phyloP scores from a whole-genome alignment of 768 basidiomycete genomes.

The Leccinum broughii region DNA sequence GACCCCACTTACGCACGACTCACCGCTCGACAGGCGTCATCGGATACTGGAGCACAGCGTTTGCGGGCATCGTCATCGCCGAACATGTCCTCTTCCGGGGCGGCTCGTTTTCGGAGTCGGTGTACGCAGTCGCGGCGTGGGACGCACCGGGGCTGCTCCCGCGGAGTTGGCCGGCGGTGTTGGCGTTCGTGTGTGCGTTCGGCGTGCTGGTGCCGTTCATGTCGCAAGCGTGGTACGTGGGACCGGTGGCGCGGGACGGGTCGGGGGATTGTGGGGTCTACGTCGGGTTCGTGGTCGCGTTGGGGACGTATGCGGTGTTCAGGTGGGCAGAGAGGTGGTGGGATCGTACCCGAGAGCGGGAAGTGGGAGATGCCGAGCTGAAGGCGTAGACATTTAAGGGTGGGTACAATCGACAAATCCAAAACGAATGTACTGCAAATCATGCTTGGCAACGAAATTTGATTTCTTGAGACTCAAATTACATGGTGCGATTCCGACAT shows the following conservation, averaged over 20 bases:
- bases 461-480: background rate
- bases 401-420: background rate
- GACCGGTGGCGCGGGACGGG: constrained; percentile 44
- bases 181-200: constrained; percentile 40
- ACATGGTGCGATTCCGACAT: no score
- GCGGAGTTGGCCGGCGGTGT: constrained; percentile 40
- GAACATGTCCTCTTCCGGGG: constrained; percentile 48
- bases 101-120: constrained; percentile 30
- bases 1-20: constrained; percentile 10
- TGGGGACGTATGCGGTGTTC: constrained; percentile 32
- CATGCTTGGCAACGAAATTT: background rate
- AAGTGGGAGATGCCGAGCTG: constrained; percentile 1
- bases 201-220: constrained; percentile 47
- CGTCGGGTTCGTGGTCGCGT: constrained; percentile 37
- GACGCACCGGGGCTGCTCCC: constrained; percentile 39
- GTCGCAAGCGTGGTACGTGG: constrained; percentile 54
- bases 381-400: constrained; percentile 4
- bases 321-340: constrained; percentile 31
- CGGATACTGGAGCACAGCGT: constrained; percentile 45
- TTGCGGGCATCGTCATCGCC: constrained; percentile 39
- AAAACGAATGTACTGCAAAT: background rate
- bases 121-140: constrained; percentile 42
- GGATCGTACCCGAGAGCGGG: constrained; percentile 1
- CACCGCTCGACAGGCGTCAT: constrained; percentile 36
- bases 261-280: constrained; percentile 53